phyloP scores from a whole-genome alignment of 441 rosid species.

The Mallotus japonicus region DNA sequence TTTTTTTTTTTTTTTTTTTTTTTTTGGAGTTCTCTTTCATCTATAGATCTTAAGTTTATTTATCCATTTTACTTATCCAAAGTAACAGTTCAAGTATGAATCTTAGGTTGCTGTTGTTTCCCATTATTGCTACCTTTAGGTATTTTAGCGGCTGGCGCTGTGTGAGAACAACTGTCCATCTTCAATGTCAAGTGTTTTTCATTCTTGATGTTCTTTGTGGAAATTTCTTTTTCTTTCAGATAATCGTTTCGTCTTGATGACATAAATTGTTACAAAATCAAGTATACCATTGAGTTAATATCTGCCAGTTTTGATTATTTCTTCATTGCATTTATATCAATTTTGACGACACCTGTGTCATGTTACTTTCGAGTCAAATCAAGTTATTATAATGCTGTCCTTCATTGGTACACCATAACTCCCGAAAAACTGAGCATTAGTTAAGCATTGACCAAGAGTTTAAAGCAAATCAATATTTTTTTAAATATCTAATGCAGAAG shows the following conservation, averaged over 20 bases:
- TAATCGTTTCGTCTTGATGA: background rate
- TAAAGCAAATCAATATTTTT: no score
- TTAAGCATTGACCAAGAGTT: no score
- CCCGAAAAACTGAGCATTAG: no score
- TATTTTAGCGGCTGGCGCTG: background rate
- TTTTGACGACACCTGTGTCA: no score
- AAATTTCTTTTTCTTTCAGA: background rate
- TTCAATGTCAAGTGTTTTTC: background rate
- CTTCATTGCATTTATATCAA: background rate
- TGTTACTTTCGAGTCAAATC: background rate
- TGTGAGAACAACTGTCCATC: background rate
- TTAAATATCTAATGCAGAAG: no score
- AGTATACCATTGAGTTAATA: background rate
- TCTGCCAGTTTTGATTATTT: background rate
- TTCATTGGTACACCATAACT: conserved; percentile 31
- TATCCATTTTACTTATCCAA: background rate
- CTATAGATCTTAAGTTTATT: background rate
- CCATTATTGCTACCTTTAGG: background rate
- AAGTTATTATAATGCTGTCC: background rate
- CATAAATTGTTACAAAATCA: background rate
- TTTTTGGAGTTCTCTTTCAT: no score
- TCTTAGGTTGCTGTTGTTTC: background rate
- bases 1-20: background rate
- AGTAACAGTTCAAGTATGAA: conserved; percentile 5
- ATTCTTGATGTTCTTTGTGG: background rate